Base-by-base conservation (phyloP, 192 early-diverging fungal species). In the Rhizoclosmatium globosum region DNA sequence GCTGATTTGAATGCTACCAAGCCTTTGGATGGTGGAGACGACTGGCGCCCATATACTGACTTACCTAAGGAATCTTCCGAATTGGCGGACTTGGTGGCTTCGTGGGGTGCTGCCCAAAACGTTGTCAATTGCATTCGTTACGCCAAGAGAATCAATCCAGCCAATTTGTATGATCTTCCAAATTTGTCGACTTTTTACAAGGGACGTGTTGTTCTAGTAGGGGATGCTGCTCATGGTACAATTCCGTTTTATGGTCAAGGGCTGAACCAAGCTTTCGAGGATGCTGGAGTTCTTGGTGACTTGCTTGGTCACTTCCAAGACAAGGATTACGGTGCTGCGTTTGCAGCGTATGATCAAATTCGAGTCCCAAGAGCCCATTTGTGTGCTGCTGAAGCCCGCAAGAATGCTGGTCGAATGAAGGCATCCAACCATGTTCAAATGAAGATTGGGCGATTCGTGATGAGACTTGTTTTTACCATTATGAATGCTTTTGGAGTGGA, bases 131-230 rank as follows among this genome's bases (percentile, higher is more conserved):
- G 68, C 68, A 69, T 69, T 45, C 31, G 45, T 17, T 45, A 69
- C 45, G 15, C 68, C 13, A 17, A 38, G 45, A 17, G 45, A 47
- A 9, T 69, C 13, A 69, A 23, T 15, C 68, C 68, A 46, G 68
- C 46, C 68, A 69, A 69, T 45, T 17, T 69, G 31, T 69, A 69
- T 45, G 68, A 69, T 47, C 31, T 69, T 23, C 68, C 68, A 69
- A 45, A 69, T 46, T 47, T 69, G 38, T 45, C 68, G 0, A 9
- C 7, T 13, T 47, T 69, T 41, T 17, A 39, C 45, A 31, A 31
- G 31, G 31, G 31, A 31, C 31, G 31, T 31, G 31, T 69, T 39
- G 13, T 69, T 13, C 45, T 69, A 9, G 45, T 69, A 6, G 68
- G 68, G 7, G 68, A 69, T 41, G 68, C 68, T 7, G 68, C 68